Percentiles rank a stretch among this genome's conserved stretches.
Evolutionary conservation across 139 green algal species (phyloP).

Genomic region (Nannochloris sp.): DNA sequence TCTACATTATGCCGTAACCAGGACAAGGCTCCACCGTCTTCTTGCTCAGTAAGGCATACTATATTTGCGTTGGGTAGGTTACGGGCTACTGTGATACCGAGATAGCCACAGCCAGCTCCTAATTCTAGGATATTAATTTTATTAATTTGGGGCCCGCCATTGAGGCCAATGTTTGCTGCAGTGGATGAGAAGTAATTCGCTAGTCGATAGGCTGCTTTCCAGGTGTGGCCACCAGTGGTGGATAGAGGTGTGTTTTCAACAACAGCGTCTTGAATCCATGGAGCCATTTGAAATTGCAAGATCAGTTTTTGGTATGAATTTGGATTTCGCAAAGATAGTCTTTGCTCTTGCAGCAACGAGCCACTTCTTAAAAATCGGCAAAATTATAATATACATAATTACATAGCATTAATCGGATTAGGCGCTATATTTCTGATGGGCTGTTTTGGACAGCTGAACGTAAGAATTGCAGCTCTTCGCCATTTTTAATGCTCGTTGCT

Average conservation of each 20-base stretch:
- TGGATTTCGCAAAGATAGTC: too few species aligned
- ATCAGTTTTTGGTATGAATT: too few species aligned
- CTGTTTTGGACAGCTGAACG: too few species aligned
- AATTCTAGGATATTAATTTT: conserved; percentile 43
- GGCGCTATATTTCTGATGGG: too few species aligned
- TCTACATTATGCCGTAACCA: conserved; percentile 37
- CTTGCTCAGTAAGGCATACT: conserved; percentile 32
- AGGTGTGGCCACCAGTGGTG: conserved; percentile 21
- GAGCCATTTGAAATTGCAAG: too few species aligned
- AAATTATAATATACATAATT: too few species aligned
- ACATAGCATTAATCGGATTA: too few species aligned
- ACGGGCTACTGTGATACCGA: conserved; percentile 39
- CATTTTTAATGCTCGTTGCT: too few species aligned
- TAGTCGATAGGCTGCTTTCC: conserved; percentile 17
- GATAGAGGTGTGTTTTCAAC: conserved; percentile 11
- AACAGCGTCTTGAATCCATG: conserved; percentile 2
- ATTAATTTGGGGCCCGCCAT: too few species aligned
- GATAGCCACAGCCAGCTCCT: conserved; percentile 41
- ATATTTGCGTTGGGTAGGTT: conserved; percentile 30
- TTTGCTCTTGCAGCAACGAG: too few species aligned
- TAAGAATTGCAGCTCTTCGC: too few species aligned
- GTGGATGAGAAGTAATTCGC: conserved; percentile 1
- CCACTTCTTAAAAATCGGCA: too few species aligned
- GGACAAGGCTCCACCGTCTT: conserved; percentile 23
- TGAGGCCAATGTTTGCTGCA: background rate